Evolutionary conservation across 805 yeast species (phyloP).

Genomic region (Saccharomycopsis microspora): DNA sequence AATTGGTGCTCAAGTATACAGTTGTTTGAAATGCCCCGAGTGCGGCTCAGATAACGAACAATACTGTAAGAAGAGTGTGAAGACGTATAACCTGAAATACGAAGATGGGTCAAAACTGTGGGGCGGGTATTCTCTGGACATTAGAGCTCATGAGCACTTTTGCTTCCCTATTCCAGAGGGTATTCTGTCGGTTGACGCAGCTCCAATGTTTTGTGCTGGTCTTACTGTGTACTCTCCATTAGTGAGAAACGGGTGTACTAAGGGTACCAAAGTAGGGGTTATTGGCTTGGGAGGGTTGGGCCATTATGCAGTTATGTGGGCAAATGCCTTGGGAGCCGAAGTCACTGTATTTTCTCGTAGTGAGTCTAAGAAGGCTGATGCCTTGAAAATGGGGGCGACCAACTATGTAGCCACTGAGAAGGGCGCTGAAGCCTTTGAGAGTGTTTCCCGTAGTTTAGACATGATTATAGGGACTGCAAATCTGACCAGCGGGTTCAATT

Average conservation of each 20-base stretch:
- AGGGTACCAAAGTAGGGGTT: constrained; percentile 39
- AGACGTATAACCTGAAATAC: constrained; percentile 42
- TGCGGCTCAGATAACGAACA: constrained; percentile 44
- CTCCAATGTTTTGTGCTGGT: constrained; percentile 47
- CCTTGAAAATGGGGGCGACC: constrained; percentile 40
- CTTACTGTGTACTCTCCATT: constrained; percentile 43
- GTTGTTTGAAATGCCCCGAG: constrained; percentile 54
- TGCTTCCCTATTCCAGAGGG: constrained; percentile 37
- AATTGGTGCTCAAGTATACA: constrained; percentile 56
- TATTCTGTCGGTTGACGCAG: constrained; percentile 30
- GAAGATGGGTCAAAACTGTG: constrained; percentile 35
- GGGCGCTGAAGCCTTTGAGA: constrained; percentile 25
- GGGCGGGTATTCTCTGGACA: constrained; percentile 40
- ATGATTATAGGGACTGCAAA: constrained; percentile 40
- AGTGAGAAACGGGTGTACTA: constrained; percentile 30
- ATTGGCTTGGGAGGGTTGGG: constrained; percentile 49
- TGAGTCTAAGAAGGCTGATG: constrained; percentile 36
- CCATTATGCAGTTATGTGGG: constrained; percentile 42
- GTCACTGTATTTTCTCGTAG: constrained; percentile 46
- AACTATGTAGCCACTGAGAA: constrained; percentile 38
- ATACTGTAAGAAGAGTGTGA: constrained; percentile 36
- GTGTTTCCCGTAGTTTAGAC: constrained; percentile 6
- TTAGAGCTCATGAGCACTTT: constrained; percentile 30
- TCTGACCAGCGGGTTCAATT: constrained; percentile 12
- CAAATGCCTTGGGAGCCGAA: constrained; percentile 49